Base-by-base conservation (phyloP, 345 rosid genomes). In the Linum trigynum region DNA sequence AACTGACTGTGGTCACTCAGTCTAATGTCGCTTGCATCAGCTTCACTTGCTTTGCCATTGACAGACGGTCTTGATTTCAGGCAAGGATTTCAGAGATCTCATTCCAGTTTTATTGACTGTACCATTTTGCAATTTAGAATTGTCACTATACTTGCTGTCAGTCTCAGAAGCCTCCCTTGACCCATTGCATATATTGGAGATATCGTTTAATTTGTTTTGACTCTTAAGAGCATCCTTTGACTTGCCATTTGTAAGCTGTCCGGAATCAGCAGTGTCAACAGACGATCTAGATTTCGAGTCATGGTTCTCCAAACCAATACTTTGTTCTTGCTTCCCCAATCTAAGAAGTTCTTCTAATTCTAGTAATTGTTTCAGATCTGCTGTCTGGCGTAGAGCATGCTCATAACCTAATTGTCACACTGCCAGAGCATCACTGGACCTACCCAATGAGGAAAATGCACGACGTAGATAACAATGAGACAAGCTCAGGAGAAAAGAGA, bases 281-380 rank as follows among this genome's bases (percentile, higher is more conserved):
- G 76, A 70, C 37, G 56, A 69, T 64, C 71, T 53, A 14, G 67
- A 65, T 38, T 80, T 73, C 39, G 70, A 59, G n/a, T 56, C 72
- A 55, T 64, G 65, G 71, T 64, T 71, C 65, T 77, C 75, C 55
- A 12, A 16, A 56, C 66, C 61, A 38, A 43, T 65, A 72, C 70
- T 77, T 64, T 63, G 66, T 39, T 82, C 97, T 72, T 66, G 81
- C 74, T 79, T 88, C 55, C 83, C 80, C 73, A 39, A 64, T 41
- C 62, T 78, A 62, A 94, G 69, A 56, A 88, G 88, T 65, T 86
- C 96, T 75, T 90, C 95, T 74, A 94, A 77, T 74, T 94, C 99
- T 69, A 94, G 77, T 74, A 94, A 72, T 61, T 85, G 96, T 85
- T 82, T 94, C 80, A 94, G 78, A 84, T 90, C 97, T 14, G 97